Evolutionary conservation across 2,329 filamentous ascomycete genomes (phyloP), one percentile per base, ranked within the genome.

Genomic region (Lecanosticta acicola): DNA sequence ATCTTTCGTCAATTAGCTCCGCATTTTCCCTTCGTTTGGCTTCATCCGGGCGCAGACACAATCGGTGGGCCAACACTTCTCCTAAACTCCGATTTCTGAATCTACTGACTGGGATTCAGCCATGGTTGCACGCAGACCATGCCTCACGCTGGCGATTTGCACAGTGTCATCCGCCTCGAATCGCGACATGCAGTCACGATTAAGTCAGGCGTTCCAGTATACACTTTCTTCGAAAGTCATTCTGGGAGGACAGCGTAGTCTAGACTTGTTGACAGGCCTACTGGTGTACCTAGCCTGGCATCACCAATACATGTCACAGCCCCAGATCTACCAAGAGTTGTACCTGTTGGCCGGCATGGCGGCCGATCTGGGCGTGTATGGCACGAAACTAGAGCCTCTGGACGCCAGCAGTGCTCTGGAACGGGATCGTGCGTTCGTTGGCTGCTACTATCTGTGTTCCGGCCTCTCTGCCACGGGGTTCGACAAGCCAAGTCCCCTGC

Each of bases 361-460:
- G 3, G 50, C 53, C n/a, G 58, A 61, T 35, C 49, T 59, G n/a
- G 58, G 59, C 2, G 34, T 59, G 14, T 56, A 59, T 33, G 39
- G 37, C 32, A 39, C 47, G n/a, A 42, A 21, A 33, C 44, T 43
- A 34, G 47, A 43, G 16, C 43, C 40, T 3, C 40, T 45, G 17
- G 52, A 54, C 29, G 39, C 54, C 17, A 49, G 44, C 42, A 46
- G 48, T 41, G 34, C 45, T 3, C 17, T 56, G 11, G 53, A 58
- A 26, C 46, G 46, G 16, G 46, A 57, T 48, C 49, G 56, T 33
- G 50, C 57, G 3, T 58, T 59, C 20, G 49, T 60, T 2, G 59
- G 59, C 16, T 55, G 51, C 43, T 60, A 60, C 37, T 56, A 59
- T 40, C 53, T 61, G 21, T 59, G 57, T 45, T 42, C 42, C 16